Conservation (phyloP, 352 stramenopile genomes). For the Phytophthora quininea region DNA sequence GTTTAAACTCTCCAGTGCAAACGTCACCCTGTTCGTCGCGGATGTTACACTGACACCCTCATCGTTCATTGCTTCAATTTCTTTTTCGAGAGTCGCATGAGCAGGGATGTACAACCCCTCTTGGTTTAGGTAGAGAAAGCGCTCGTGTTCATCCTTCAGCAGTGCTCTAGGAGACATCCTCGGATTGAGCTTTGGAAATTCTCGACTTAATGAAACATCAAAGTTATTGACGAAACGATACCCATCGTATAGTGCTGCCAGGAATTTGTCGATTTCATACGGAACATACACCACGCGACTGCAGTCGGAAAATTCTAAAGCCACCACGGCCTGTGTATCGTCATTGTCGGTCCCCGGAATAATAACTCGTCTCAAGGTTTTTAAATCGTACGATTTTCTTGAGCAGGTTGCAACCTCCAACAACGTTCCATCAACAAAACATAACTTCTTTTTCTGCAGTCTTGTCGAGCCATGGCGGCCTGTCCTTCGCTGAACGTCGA, state of each 20-base stretch:
- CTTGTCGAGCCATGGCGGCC: conserved; percentile 62
- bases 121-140: conserved; percentile 59
- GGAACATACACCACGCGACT: conserved; percentile 64
- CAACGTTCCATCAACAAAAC: conserved; percentile 56
- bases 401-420: conserved; percentile 53
- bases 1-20: conserved; percentile 77
- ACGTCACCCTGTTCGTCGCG: conserved; percentile 64
- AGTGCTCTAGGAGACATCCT: conserved; percentile 59
- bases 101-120: conserved; percentile 68
- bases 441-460: conserved; percentile 71
- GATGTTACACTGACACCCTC: conserved; percentile 49
- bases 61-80: conserved; percentile 63
- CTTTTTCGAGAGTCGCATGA: conserved; percentile 55
- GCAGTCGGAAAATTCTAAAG: conserved; percentile 73
- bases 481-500: conserved; percentile 63
- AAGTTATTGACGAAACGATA: conserved; percentile 69
- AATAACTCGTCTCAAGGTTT: conserved; percentile 58
- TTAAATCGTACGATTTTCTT: conserved; percentile 67
- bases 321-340: conserved; percentile 47
- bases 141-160: conserved; percentile 58
- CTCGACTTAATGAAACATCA: conserved; percentile 60
- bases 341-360: conserved; percentile 35
- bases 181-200: conserved; percentile 74
- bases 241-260: conserved; percentile 73
- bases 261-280: conserved; percentile 60